phyloP scores from a whole-genome alignment of 495 filamentous ascomycete genomes.

The Neurospora sp. region DNA sequence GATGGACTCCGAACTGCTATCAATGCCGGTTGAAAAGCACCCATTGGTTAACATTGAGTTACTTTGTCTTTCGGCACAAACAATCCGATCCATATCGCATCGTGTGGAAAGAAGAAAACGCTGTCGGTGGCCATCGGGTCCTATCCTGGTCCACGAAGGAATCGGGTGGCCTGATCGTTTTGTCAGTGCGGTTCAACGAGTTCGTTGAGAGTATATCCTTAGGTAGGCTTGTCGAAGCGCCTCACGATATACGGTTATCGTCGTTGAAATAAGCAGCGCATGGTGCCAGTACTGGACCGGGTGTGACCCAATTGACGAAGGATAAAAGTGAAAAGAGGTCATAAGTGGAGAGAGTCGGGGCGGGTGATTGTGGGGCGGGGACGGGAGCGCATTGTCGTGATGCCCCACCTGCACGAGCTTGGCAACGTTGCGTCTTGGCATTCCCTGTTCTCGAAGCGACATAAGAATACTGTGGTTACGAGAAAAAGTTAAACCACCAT shows the following conservation, averaged over 20 bases:
- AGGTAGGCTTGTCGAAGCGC: not conserved
- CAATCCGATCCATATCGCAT: not conserved
- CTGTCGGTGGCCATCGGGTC: not conserved
- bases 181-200: not conserved
- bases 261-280: not conserved
- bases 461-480: too few relatives aligned
- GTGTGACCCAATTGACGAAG: not conserved
- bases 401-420: not conserved
- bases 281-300: not conserved
- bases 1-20: not conserved
- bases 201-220: not conserved
- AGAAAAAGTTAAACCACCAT: too few relatives aligned
- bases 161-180: not conserved
- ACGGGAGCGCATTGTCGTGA: not conserved
- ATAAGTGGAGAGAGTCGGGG: not conserved
- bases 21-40: not conserved
- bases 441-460: not conserved
- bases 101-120: not conserved
- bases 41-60: not conserved
- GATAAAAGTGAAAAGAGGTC: not conserved
- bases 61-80: not conserved
- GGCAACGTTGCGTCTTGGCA: constrained; percentile 2
- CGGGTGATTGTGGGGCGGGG: not conserved
- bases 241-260: not conserved
- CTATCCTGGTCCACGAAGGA: not conserved